phyloP scores from a whole-genome alignment of 2,329 filamentous ascomycete genomes.

The Juglanconis sp. region DNA sequence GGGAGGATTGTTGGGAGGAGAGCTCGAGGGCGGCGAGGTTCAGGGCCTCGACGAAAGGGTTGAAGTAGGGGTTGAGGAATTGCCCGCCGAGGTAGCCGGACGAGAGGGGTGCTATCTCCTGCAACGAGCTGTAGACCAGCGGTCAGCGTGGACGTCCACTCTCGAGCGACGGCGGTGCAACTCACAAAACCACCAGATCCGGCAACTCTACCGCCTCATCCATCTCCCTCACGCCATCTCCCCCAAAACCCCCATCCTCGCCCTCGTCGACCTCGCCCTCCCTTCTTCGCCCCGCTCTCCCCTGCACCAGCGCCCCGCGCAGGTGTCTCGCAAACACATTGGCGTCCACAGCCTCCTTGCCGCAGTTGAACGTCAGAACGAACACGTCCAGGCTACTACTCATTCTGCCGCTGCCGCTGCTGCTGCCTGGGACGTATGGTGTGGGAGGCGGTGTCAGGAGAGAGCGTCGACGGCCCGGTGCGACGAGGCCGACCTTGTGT shows the following conservation, averaged over 20 bases:
- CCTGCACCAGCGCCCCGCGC: conserved; percentile 52
- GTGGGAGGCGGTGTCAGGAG: not conserved
- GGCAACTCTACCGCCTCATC: conserved; percentile 38
- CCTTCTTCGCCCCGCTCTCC: conserved; percentile 24
- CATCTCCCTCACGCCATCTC: not conserved
- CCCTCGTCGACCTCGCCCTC: not conserved
- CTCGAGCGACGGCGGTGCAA: conserved; percentile 20
- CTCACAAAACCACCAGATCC: conserved; percentile 57
- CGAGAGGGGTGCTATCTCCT: conserved; percentile 84
- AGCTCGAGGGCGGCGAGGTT: conserved; percentile 59
- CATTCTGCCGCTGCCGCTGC: not conserved
- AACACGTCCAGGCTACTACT: conserved; percentile 58
- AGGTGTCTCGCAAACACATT: conserved; percentile 70
- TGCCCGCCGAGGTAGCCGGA: conserved; percentile 83
- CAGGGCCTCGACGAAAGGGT: conserved; percentile 67
- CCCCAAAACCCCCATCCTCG: not conserved
- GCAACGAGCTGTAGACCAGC: conserved; percentile 60
- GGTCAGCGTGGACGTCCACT: too few relatives aligned
- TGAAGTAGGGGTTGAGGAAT: conserved; percentile 72
- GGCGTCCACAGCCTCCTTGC: conserved; percentile 65
- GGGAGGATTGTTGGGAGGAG: conserved; percentile 8
- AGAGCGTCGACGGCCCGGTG: not conserved
- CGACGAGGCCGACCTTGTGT: not conserved
- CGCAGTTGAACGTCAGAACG: conserved; percentile 88
- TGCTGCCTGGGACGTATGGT: not conserved